Evolutionary conservation across 2,329 filamentous ascomycete genomes (phyloP).

Genomic region (Basipetospora chlamydospora): DNA sequence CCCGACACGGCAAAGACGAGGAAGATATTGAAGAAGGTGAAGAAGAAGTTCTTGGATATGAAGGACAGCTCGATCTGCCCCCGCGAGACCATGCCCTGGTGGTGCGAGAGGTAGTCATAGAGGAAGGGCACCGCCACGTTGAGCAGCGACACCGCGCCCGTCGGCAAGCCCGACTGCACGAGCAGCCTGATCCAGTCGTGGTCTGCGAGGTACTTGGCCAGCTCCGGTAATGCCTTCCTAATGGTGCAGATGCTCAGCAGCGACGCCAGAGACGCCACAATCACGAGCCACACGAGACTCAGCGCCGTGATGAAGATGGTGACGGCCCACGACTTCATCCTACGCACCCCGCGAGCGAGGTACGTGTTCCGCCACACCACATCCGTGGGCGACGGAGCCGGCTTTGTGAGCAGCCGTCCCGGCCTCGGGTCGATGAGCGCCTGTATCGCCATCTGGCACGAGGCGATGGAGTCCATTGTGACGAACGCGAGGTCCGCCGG

Average conservation of each 20-base stretch:
- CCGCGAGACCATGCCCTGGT: conserved; percentile 88
- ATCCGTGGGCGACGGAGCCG: conserved; percentile 77
- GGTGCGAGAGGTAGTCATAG: conserved; percentile 83
- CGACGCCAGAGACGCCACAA: conserved; percentile 65
- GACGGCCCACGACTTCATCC: conserved; percentile 68
- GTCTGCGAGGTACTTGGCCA: conserved; percentile 51
- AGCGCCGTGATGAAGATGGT: conserved; percentile 71
- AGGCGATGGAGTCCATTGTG: conserved; percentile 90
- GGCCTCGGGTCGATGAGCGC: conserved; percentile 85
- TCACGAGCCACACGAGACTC: conserved; percentile 75
- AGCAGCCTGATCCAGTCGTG: conserved; percentile 61
- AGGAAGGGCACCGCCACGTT: conserved; percentile 85
- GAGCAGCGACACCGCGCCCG: conserved; percentile 69
- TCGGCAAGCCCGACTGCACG: conserved; percentile 78
- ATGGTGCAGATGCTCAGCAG: conserved; percentile 74
- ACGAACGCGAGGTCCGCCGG: conserved; percentile 83
- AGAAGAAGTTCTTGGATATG: conserved; percentile 98
- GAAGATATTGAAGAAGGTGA: conserved; percentile 98
- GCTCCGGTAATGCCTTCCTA: conserved; percentile 50
- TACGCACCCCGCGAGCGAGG: conserved; percentile 55
- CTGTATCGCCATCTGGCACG: conserved; percentile 90
- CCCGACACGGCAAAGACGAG: conserved; percentile 83
- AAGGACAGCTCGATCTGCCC: conserved; percentile 88
- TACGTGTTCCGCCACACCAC: conserved; percentile 97
- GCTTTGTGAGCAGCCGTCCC: conserved; percentile 68